Evolutionary conservation across 192 early-diverging fungal species (phyloP), one percentile per base, ranked within the genome.

Genomic region (Entophlyctis luteolus): DNA sequence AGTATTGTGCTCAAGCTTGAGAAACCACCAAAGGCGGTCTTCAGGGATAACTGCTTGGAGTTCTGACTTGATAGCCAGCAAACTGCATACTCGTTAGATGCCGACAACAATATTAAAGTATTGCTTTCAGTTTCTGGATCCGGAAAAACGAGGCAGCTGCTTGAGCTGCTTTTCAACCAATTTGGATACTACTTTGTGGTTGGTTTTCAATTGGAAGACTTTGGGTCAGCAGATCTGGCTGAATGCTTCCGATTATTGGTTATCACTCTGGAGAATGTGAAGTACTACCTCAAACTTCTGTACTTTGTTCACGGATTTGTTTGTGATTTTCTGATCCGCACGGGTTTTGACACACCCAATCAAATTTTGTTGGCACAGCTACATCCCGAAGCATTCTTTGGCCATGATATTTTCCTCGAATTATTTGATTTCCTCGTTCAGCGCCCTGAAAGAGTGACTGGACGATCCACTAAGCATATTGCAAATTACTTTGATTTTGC

Each of bases 301-400:
- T 72, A 73, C 56, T 72, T 72, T 72, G 70, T 72, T 37, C 42
- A 68, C 31, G 70, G n/a, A n/a, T 55, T 42, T 55, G 70, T 72
- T 20, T 72, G 71, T 31, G 58, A 72, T 31, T 72, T 72, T 47
- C 42, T 72, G 39, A 33, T 72, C 22, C 56, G 34, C 32, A 39
- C 52, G 49, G 71, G 71, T 34, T 72, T 55, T 50, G 25, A 74
- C 1, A 22, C 20, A 22, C 71, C 71, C 2, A 3, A 0, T 16
- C 53, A 72, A 72, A 73, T 72, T 25, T 68, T 72, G 0, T 22
- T 72, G 52, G 71, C 71, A 16, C 71, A 72, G 38, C 71, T 72
- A 8, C 71, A 72, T 36, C 71, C 71, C 3, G 23, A 28, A 28
- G 36, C 31, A 23, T 72, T 72, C 57, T 72, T 72, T 72, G 71